These are phyloP conservation scores for Alternaria rosae DNA, from an alignment of 2,329 filamentous ascomycete species.

Conservation along the genomic window DNA sequence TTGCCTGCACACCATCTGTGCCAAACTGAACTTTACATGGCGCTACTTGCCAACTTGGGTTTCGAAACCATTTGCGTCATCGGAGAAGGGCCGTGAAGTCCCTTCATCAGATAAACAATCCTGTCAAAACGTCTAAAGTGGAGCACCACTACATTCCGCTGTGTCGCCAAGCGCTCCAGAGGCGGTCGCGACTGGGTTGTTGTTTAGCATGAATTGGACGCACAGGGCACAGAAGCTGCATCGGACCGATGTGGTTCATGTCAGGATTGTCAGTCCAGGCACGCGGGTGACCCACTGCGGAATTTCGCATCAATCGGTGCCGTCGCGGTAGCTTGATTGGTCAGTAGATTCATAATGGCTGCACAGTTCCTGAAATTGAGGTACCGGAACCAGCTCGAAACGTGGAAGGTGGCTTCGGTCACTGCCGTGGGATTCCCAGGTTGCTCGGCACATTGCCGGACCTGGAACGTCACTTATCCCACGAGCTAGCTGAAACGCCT, in stretches of 20 bases:
- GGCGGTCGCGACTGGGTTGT: background rate
- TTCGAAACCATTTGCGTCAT: slow-evolving; percentile 17
- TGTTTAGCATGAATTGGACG: slow-evolving; percentile 17
- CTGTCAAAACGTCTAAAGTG: slow-evolving; percentile 7
- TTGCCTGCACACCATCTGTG: slow-evolving; percentile 6
- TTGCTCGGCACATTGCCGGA: background rate
- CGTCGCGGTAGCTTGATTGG: slow-evolving; percentile 5
- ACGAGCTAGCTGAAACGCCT: background rate
- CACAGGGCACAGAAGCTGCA: slow-evolving; percentile 4
- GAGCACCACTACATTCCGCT: slow-evolving; percentile 9
- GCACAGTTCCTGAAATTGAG: slow-evolving; percentile 7
- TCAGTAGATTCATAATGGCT: background rate
- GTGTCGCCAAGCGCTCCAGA: slow-evolving; percentile 17
- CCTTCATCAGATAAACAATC: slow-evolving; percentile 7
- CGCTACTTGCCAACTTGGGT: slow-evolving; percentile 4
- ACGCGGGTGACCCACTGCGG: slow-evolving; percentile 6
- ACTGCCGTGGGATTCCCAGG: background rate
- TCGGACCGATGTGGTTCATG: slow-evolving; percentile 18
- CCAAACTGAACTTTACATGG: slow-evolving; percentile 3
- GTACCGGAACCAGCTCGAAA: slow-evolving; percentile 5
- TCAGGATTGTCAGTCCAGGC: slow-evolving; percentile 15
- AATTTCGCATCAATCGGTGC: slow-evolving; percentile 1
- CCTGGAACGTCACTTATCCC: background rate
- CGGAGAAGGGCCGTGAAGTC: slow-evolving; percentile 4
- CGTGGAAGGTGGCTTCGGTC: slow-evolving; percentile 8